These are phyloP conservation scores for Polymyxa betae DNA, from an alignment of 208 protist genomes.

Conservation along the genomic window DNA sequence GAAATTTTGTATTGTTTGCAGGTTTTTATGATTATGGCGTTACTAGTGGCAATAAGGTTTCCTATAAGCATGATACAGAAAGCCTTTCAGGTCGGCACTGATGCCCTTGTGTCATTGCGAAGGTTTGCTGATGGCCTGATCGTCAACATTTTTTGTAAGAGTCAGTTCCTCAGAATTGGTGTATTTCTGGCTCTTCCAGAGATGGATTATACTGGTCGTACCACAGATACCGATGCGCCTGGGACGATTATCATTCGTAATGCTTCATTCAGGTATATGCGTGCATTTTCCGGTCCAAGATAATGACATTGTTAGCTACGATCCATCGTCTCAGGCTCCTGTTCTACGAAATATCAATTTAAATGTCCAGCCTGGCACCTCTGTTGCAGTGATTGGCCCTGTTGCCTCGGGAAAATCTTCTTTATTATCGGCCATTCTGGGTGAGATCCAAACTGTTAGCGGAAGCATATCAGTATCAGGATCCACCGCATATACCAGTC, in stretches of 20 bases:
- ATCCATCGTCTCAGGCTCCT: not conserved
- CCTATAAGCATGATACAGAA: slow-evolving; percentile 42
- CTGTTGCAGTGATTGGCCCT: slow-evolving; percentile 69
- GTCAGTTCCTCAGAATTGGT: not conserved
- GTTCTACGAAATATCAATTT: not conserved
- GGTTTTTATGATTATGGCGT: not conserved
- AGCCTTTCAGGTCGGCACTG: not conserved
- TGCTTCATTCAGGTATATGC: not conserved
- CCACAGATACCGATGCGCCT: not conserved
- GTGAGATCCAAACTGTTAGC: slow-evolving; percentile 69
- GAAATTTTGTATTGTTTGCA: not conserved
- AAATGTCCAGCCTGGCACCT: not conserved
- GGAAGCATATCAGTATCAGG: not conserved
- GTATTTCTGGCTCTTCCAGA: not conserved
- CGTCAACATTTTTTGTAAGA: not conserved
- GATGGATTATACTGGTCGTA: not conserved
- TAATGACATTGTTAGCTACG: not conserved
- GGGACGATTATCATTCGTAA: not conserved
- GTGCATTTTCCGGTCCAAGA: not conserved
- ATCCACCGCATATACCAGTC: slow-evolving; percentile 3
- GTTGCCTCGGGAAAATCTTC: slow-evolving; percentile 78
- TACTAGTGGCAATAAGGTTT: not conserved
- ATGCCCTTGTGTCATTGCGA: not conserved
- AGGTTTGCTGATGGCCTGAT: not conserved
- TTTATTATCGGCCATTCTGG: slow-evolving; percentile 73